phyloP scores from a whole-genome alignment of 2,329 filamentous ascomycete genomes.

The Aspergillus tanneri region DNA sequence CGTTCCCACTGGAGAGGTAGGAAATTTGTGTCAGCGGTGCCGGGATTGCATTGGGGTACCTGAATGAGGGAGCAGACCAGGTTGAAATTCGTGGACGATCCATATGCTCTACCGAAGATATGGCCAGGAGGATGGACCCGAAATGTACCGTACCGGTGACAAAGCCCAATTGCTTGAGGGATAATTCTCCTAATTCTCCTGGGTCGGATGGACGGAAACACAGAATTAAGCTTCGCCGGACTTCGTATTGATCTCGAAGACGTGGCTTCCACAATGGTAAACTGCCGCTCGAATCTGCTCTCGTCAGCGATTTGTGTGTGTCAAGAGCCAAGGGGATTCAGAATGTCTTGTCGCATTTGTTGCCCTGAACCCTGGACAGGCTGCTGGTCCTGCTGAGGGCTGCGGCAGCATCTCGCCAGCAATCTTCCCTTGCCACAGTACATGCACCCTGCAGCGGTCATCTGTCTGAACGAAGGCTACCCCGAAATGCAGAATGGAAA shows the following conservation, averaged over 20 bases:
- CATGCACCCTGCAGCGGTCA: slow-evolving; percentile 33
- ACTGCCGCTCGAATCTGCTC: neutral
- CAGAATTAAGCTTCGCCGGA: slow-evolving; percentile 27
- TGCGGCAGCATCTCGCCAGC: slow-evolving; percentile 31
- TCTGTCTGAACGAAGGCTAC: slow-evolving; percentile 25
- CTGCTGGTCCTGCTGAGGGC: slow-evolving; percentile 9
- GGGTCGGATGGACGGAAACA: slow-evolving; percentile 25
- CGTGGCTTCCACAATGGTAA: slow-evolving; percentile 28
- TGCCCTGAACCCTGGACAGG: neutral
- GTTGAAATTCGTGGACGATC: slow-evolving; percentile 7
- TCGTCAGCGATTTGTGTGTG: slow-evolving; percentile 1
- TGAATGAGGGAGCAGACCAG: neutral
- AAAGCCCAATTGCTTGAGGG: slow-evolving; percentile 21
- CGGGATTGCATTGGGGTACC: slow-evolving; percentile 7
- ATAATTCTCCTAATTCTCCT: slow-evolving; percentile 27
- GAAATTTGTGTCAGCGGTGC: slow-evolving; percentile 13
- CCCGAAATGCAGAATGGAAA: slow-evolving; percentile 29
- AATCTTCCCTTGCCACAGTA: slow-evolving; percentile 33
- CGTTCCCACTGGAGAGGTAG: neutral
- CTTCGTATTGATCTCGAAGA: slow-evolving; percentile 48
- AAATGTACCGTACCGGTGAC: slow-evolving; percentile 30
- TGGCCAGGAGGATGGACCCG: slow-evolving; percentile 21
- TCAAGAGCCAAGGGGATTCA: slow-evolving; percentile 2
- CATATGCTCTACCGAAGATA: neutral
- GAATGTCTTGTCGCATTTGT: slow-evolving; percentile 23